A percentile compares a stretch with the other conserved stretches of the same genome.
phyloP scores from a whole-genome alignment of 2,329 filamentous ascomycete genomes.

The Pestalotiopsis sp. region DNA sequence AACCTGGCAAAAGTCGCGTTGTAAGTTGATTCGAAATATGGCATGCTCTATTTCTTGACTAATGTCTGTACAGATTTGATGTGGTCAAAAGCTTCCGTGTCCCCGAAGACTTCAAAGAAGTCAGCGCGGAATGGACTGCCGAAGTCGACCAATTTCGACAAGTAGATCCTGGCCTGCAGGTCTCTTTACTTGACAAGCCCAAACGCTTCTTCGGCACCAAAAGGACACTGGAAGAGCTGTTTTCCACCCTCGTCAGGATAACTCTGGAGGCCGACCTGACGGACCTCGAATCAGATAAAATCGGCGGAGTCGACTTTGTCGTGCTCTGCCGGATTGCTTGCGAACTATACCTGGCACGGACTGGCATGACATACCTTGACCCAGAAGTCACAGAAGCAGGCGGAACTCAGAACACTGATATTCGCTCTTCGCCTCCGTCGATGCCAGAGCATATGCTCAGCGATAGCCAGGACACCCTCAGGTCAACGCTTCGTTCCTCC shows the following conservation, averaged over 20 bases:
- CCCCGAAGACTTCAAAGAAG: constrained; percentile 16
- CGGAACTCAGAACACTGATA: not conserved
- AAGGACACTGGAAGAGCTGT: constrained; percentile 22
- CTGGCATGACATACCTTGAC: constrained; percentile 21
- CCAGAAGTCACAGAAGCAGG: not conserved
- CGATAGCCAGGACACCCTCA: constrained; percentile 25
- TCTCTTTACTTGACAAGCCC: constrained; percentile 20
- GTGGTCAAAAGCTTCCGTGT: constrained; percentile 10
- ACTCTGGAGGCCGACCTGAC: constrained; percentile 12
- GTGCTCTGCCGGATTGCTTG: constrained; percentile 25
- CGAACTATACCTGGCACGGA: constrained; percentile 29
- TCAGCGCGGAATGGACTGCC: constrained; percentile 23
- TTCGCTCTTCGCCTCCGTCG: constrained; percentile 7
- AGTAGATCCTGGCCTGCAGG: constrained; percentile 19
- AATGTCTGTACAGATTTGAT: not conserved
- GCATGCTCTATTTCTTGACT: constrained; percentile 4
- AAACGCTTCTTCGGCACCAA: constrained; percentile 14
- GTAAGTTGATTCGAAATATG: constrained; percentile 15
- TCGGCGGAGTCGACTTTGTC: constrained; percentile 11
- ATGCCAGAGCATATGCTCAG: constrained; percentile 23
- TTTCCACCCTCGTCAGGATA: constrained; percentile 17
- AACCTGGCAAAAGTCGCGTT: constrained; percentile 22
- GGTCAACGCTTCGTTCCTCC: constrained; percentile 19
- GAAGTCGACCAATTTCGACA: constrained; percentile 25
- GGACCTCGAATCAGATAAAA: constrained; percentile 4